These are phyloP conservation scores for Rhynchospora breviuscula DNA, from an alignment of 176 grass and related monocot genomes.

Conservation along the genomic window DNA sequence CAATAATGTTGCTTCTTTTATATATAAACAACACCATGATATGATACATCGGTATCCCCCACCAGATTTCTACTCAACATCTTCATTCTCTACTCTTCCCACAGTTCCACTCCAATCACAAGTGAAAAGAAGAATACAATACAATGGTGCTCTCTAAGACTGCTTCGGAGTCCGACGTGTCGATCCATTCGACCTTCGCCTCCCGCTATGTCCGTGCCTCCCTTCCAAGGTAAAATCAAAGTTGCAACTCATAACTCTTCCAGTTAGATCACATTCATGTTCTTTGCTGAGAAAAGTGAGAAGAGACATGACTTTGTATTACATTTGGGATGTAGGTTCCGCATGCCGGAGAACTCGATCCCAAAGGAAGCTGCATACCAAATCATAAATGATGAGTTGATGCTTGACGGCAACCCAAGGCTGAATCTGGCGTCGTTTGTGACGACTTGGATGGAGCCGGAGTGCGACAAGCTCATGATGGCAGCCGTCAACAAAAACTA, in stretches of 20 bases:
- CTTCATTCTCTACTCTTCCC: neutral
- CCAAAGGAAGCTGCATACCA: slow-evolving; percentile 90
- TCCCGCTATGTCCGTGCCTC: slow-evolving; percentile 75
- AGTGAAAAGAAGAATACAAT: neutral
- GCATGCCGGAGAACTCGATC: slow-evolving; percentile 56
- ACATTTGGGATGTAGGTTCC: slow-evolving; percentile 34
- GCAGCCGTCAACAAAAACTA: slow-evolving; percentile 91
- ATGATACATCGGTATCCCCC: neutral
- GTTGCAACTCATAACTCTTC: neutral
- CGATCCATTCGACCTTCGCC: slow-evolving; percentile 71
- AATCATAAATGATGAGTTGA: slow-evolving; percentile 94
- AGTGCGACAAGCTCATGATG: slow-evolving; percentile 91
- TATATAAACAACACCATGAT: neutral
- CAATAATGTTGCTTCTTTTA: neutral
- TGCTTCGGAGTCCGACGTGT: slow-evolving; percentile 40
- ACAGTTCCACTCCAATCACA: neutral
- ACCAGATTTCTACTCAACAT: neutral
- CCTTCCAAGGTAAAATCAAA: slow-evolving; percentile 46
- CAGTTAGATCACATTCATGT: neutral
- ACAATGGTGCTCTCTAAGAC: slow-evolving; percentile 63
- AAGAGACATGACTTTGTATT: neutral
- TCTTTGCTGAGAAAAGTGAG: neutral
- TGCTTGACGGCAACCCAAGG: slow-evolving; percentile 89
- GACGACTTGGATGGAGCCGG: slow-evolving; percentile 96
- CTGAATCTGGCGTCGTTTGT: slow-evolving; percentile 90